Conservation (phyloP, 306 rosid species). For the Senna siamea region DNA sequence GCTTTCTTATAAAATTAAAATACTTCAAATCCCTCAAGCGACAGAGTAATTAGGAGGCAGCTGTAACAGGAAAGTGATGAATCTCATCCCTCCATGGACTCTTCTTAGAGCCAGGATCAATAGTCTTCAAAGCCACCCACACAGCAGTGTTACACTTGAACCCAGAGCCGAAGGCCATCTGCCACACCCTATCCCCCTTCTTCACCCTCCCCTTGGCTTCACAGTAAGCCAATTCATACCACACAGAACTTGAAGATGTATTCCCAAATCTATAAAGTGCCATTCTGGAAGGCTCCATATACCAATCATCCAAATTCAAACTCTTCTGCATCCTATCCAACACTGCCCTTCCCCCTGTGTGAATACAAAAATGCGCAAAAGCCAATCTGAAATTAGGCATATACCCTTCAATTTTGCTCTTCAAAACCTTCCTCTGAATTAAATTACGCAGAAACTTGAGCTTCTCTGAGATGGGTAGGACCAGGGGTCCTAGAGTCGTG, state of each 20-base stretch:
- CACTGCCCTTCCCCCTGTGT: constrained; percentile 41
- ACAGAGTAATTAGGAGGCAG: neutral
- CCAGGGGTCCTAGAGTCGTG: constrained; percentile 23
- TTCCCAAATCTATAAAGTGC: constrained; percentile 40
- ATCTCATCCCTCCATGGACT: constrained; percentile 44
- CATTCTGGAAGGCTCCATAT: constrained; percentile 44
- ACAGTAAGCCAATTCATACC: constrained; percentile 39
- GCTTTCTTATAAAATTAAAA: too few relatives aligned
- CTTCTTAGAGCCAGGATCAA: constrained; percentile 31
- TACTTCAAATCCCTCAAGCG: too few relatives aligned
- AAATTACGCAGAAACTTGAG: constrained; percentile 24
- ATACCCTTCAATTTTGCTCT: constrained; percentile 11
- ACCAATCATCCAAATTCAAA: constrained; percentile 30
- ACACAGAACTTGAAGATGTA: constrained; percentile 43
- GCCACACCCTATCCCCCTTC: constrained; percentile 43
- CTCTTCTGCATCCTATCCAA: constrained; percentile 31
- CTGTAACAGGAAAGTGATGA: constrained; percentile 35
- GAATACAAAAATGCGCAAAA: constrained; percentile 39
- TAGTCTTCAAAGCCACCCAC: constrained; percentile 30
- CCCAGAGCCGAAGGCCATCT: constrained; percentile 44
- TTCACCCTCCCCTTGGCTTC: constrained; percentile 41
- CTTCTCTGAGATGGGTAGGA: constrained; percentile 33
- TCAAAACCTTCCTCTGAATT: constrained; percentile 1
- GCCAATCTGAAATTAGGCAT: constrained; percentile 37
- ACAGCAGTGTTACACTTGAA: constrained; percentile 44